Conservation (phyloP, 2,329 filamentous ascomycete genomes). For the Aspergillus texensis region DNA sequence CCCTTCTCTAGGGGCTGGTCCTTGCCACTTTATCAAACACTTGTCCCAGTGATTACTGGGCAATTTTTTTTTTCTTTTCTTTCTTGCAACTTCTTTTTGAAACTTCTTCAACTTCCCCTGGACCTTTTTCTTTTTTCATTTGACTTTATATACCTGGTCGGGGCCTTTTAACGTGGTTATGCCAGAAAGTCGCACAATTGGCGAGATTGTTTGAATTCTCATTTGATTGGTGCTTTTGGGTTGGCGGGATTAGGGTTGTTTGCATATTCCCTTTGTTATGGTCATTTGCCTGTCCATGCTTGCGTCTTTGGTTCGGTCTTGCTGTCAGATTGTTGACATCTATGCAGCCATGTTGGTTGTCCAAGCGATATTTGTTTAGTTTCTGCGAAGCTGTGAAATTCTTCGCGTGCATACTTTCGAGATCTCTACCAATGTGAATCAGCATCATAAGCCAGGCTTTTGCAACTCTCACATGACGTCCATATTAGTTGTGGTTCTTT, state of each 20-base stretch:
- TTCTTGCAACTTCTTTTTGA: constrained; percentile 8
- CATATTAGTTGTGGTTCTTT: not conserved
- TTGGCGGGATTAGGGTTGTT: constrained; percentile 30
- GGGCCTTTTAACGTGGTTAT: constrained; percentile 42
- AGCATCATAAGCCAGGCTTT: constrained; percentile 4
- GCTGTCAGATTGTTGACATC: constrained; percentile 8
- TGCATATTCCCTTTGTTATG: constrained; percentile 29
- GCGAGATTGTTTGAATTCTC: constrained; percentile 37
- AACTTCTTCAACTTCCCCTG: constrained; percentile 14
- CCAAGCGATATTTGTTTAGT: constrained; percentile 11
- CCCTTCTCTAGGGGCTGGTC: constrained; percentile 41
- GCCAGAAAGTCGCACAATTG: constrained; percentile 43
- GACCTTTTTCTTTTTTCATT: constrained; percentile 24
- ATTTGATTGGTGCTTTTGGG: constrained; percentile 46
- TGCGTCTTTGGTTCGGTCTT: constrained; percentile 10
- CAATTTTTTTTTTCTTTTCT: constrained; percentile 15
- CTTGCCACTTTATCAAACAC: constrained; percentile 33
- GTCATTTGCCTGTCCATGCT: constrained; percentile 17
- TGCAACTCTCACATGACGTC: not conserved
- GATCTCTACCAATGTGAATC: constrained; percentile 11
- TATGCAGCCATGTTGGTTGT: constrained; percentile 9
- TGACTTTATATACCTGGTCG: constrained; percentile 27
- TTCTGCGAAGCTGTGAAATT: constrained; percentile 31
- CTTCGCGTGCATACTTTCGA: constrained; percentile 17
- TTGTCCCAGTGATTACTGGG: constrained; percentile 29